Percentiles rank a stretch among this genome's conserved stretches.
Conservation (phyloP, 2,329 filamentous ascomycete genomes). For the Emergomyces pasteurianus region DNA sequence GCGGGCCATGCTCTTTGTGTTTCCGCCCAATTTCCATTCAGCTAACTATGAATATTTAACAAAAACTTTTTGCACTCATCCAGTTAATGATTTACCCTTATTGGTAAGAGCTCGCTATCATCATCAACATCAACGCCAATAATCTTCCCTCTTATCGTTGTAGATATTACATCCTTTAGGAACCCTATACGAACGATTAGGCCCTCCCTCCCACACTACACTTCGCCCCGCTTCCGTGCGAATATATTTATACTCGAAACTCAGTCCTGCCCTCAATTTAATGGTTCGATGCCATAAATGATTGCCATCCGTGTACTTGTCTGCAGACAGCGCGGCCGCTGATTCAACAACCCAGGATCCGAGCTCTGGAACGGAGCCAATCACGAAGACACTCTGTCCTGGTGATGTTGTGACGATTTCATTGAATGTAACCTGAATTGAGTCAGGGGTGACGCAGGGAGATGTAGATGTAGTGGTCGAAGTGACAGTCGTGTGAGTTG, state of each 20-base stretch:
- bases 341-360: slow-evolving; percentile 49
- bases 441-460: slow-evolving; percentile 17
- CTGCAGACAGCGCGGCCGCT: slow-evolving; percentile 47
- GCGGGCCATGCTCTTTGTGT: too few species aligned
- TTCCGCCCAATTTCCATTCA: too few species aligned
- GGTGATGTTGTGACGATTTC: slow-evolving; percentile 44
- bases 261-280: slow-evolving; percentile 42
- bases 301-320: slow-evolving; percentile 46
- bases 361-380: slow-evolving; percentile 47
- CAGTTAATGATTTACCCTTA: too few species aligned
- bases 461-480: slow-evolving; percentile 6
- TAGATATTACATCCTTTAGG: slow-evolving; percentile 24
- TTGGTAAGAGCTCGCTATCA: slow-evolving; percentile 6
- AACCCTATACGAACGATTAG: slow-evolving; percentile 33
- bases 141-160: slow-evolving; percentile 25
- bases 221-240: slow-evolving; percentile 43
- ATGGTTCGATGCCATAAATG: slow-evolving; percentile 51
- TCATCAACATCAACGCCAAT: slow-evolving; percentile 30
- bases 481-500: slow-evolving; percentile 16
- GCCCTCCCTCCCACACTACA: slow-evolving; percentile 53
- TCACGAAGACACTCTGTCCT: slow-evolving; percentile 55
- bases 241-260: slow-evolving; percentile 58
- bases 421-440: slow-evolving; percentile 52
- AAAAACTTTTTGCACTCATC: too few species aligned
- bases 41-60: too few species aligned